Conservation (phyloP, 495 filamentous ascomycete species). For the Glutinoglossum americanum region DNA sequence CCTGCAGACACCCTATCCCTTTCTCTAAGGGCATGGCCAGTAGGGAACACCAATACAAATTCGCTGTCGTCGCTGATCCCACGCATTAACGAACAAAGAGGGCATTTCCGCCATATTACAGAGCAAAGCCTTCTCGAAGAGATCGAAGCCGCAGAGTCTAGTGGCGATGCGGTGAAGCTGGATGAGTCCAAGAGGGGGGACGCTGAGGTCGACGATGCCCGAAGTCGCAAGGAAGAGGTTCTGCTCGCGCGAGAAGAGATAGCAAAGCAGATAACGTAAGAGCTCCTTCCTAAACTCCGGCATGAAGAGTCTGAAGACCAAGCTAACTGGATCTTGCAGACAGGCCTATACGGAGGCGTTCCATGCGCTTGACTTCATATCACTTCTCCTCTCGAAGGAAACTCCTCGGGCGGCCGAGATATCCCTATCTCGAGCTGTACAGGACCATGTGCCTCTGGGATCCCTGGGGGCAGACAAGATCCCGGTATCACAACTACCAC, state of each 20-base stretch:
- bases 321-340: constrained; percentile 12
- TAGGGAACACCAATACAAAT: constrained; percentile 30
- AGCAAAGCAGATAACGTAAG: constrained; percentile 28
- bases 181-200: constrained; percentile 19
- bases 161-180: constrained; percentile 16
- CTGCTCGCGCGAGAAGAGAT: constrained; percentile 28
- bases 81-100: constrained; percentile 52
- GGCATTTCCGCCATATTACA: constrained; percentile 48
- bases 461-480: constrained; percentile 53
- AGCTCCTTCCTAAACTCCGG: constrained; percentile 4
- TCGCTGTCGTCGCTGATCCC: constrained; percentile 46
- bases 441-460: constrained; percentile 45
- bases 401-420: constrained; percentile 39
- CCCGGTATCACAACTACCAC: constrained; percentile 30
- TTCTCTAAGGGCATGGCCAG: constrained; percentile 39
- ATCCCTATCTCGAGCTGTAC: constrained; percentile 47
- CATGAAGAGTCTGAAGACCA: not conserved
- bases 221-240: constrained; percentile 18
- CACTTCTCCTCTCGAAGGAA: constrained; percentile 63
- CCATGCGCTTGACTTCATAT: constrained; percentile 60
- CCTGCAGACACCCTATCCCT: constrained; percentile 29
- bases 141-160: constrained; percentile 23
- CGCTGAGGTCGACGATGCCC: constrained; percentile 10
- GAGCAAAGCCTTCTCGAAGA: constrained; percentile 37
- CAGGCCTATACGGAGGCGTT: constrained; percentile 43